phyloP scores from a whole-genome alignment of 2,329 filamentous ascomycete species.

The Calycina herbarum region DNA sequence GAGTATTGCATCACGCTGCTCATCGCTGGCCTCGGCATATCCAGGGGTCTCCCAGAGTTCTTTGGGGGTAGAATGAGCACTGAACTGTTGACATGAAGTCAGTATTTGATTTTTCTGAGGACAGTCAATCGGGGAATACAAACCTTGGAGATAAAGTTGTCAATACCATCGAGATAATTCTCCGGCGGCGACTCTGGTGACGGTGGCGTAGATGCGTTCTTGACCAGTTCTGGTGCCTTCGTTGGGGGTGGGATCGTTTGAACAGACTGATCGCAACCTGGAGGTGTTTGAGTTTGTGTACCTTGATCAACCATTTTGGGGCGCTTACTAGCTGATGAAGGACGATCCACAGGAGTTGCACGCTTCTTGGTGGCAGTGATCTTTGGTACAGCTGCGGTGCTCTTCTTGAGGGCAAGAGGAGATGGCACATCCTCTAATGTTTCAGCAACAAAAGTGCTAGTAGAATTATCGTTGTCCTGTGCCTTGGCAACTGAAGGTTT shows the following conservation, averaged over 20 bases:
- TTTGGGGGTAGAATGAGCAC: conserved; percentile 26
- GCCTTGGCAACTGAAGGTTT: conserved; percentile 11
- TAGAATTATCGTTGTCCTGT: not conserved
- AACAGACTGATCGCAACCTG: conserved; percentile 23
- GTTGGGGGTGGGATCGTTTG: not conserved
- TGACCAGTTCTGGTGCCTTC: conserved; percentile 7
- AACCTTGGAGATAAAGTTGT: conserved; percentile 26
- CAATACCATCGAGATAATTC: conserved; percentile 25
- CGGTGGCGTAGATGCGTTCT: not conserved
- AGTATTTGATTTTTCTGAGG: not conserved
- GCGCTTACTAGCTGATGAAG: conserved; percentile 26
- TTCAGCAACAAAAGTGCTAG: not conserved
- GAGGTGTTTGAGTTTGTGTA: conserved; percentile 35
- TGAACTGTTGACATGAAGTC: conserved; percentile 12
- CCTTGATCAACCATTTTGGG: conserved; percentile 33
- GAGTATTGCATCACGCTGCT: conserved; percentile 44
- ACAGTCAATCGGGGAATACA: not conserved
- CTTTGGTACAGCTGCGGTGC: conserved; percentile 21
- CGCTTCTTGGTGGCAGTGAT: conserved; percentile 24
- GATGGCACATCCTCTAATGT: conserved; percentile 11
- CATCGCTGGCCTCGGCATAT: conserved; percentile 34
- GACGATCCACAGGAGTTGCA: conserved; percentile 12
- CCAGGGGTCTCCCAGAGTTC: conserved; percentile 34
- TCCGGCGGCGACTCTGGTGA: conserved; percentile 22
- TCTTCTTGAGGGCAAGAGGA: conserved; percentile 27